Evolutionary conservation across 75 land plant genomes (phyloP), one percentile per base, ranked within the genome.

Genomic region (Pseudotsuga menziesii): DNA sequence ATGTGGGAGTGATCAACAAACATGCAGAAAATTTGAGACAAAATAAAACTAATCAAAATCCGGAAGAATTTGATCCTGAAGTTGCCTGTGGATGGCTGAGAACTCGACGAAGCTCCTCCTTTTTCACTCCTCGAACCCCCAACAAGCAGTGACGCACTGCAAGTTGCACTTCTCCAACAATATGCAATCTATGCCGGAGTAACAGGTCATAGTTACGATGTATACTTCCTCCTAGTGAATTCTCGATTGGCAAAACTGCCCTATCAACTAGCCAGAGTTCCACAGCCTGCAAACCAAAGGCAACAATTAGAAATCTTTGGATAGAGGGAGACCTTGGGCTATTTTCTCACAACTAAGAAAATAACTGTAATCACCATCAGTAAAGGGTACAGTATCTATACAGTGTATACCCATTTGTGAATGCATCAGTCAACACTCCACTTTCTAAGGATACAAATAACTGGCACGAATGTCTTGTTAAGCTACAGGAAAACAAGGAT

Each of bases 121-220:
- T 77, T 80, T 90, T 85, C 57, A 96, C 94, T 55, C 94, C 99
- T 61, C 79, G 91, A 72, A 90, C 79, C 9, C 87, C 99, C 70
- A 96, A 78, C 35, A 96, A 84, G 75, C 98, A 96, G 80, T 96
- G 98, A 29, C 90, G 89, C 7, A 96, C 87, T 26, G 91, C 72
- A 78, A 91, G 76, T 75, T 92, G 89, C 11, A 96, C 99, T 83
- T 96, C 99, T 1, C 99, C 99, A 61, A 96, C 99, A 69, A 96
- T 96, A 61, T 96, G 98, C 80, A 96, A 84, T 6, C 83, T 86
- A 72, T 96, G 99, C 0, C 95, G 85, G 17, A 96, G 93, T 62
- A 96, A 72, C 11, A 96, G 89, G 44, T 96, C 99, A 83, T 96
- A 96, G 66, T 96, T 96, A 23, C 99, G 80, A 59, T 96, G 98